Conservation (phyloP, 768 basidiomycete species). For the Cubamyces sp. region DNA sequence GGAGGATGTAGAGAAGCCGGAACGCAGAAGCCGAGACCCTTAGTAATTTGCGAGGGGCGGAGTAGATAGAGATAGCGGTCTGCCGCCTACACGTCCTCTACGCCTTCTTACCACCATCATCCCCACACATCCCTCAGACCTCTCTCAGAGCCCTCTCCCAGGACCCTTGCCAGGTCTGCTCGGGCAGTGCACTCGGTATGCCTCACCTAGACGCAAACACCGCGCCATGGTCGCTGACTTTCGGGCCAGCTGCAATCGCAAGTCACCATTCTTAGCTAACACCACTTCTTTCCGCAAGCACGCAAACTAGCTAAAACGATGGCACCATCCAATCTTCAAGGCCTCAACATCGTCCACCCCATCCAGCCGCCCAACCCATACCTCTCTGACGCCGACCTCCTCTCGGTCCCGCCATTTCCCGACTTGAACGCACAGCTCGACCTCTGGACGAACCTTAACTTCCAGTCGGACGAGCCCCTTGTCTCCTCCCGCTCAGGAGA, state of each 20-base stretch:
- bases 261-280: neutral
- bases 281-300: slow-evolving; percentile 16
- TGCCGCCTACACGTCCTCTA: neutral
- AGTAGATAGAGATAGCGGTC: slow-evolving; percentile 23
- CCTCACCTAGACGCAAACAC: neutral
- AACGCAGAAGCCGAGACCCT: slow-evolving; percentile 15
- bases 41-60: slow-evolving; percentile 14
- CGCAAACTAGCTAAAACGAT: slow-evolving; percentile 40
- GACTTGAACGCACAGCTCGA: slow-evolving; percentile 80
- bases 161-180: neutral
- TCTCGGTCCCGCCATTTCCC: slow-evolving; percentile 65
- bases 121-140: slow-evolving; percentile 5
- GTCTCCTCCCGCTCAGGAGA: slow-evolving; percentile 33
- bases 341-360: slow-evolving; percentile 79
- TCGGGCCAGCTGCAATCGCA: neutral
- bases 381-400: slow-evolving; percentile 55
- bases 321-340: slow-evolving; percentile 69
- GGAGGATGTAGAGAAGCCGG: slow-evolving; percentile 12
- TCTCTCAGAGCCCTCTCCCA: neutral
- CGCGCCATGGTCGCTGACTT: too few species aligned
- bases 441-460: slow-evolving; percentile 82
- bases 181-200: slow-evolving; percentile 19
- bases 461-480: slow-evolving; percentile 76
- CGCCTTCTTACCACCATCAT: slow-evolving; percentile 18
- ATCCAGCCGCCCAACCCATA: slow-evolving; percentile 43